phyloP scores from a whole-genome alignment of 148 eudicot genomes.

The Amaranthus cruentus region DNA sequence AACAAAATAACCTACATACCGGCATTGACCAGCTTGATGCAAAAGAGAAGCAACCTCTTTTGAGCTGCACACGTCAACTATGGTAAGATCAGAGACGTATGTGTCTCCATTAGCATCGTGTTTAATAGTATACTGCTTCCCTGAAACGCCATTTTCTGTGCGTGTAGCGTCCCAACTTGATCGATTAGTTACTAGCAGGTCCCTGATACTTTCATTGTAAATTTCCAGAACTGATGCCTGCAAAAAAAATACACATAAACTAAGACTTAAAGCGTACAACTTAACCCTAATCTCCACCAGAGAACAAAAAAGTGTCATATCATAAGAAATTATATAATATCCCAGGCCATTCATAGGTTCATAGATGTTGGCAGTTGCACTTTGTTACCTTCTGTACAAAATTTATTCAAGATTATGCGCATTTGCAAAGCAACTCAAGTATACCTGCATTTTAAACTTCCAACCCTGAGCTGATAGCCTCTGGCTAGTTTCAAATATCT shows the following conservation, averaged over 20 bases:
- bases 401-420: too few species aligned
- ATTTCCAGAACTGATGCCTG: constrained; percentile 79
- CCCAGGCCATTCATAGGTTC: background rate
- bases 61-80: constrained; percentile 68
- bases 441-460: constrained; percentile 76
- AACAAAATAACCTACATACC: constrained; percentile 25
- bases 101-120: constrained; percentile 72
- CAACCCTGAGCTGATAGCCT: constrained; percentile 62
- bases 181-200: constrained; percentile 45
- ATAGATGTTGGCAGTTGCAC: background rate
- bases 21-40: constrained; percentile 65
- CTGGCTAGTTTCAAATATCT: constrained; percentile 67
- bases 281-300: background rate
- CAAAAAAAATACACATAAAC: background rate
- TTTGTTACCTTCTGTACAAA: background rate
- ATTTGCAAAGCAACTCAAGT: background rate
- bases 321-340: background rate
- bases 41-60: constrained; percentile 70
- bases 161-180: constrained; percentile 45
- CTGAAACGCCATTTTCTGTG: constrained; percentile 45
- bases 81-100: constrained; percentile 63
- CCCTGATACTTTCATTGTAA: constrained; percentile 71
- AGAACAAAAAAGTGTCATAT: background rate
- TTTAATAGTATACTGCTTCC: constrained; percentile 56
- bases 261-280: background rate